A percentile compares a stretch with the other conserved stretches of the same genome.
Evolutionary conservation across 2,329 filamentous ascomycete genomes (phyloP).

Genomic region (Cucurbitaria berberidis): DNA sequence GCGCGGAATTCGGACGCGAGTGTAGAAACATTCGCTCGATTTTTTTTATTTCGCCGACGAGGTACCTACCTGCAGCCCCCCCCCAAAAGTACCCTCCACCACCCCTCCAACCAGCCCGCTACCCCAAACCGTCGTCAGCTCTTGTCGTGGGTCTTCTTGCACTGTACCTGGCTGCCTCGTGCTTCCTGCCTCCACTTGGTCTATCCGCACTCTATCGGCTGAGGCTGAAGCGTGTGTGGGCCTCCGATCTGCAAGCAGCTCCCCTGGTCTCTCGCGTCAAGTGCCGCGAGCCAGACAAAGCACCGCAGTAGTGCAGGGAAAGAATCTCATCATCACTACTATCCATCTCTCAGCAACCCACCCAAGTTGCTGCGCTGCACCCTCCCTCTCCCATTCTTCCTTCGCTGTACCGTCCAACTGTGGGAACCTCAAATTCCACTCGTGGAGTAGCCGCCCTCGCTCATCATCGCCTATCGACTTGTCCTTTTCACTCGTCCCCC

Average conservation of each 20-base stretch:
- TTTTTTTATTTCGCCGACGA: constrained; percentile 28
- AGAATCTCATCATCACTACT: constrained; percentile 19
- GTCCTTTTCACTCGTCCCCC: constrained; percentile 36
- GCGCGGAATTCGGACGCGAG: constrained; percentile 36
- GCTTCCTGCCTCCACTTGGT: constrained; percentile 44
- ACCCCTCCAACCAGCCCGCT: constrained; percentile 22
- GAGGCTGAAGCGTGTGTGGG: constrained; percentile 46
- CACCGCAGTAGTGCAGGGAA: constrained; percentile 24
- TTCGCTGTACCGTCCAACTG: constrained; percentile 9
- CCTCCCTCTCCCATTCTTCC: constrained; percentile 17
- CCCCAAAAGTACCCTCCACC: constrained; percentile 18
- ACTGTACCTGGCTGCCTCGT: constrained; percentile 42
- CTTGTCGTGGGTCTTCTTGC: constrained; percentile 33
- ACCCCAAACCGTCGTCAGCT: constrained; percentile 20
- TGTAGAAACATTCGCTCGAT: constrained; percentile 30
- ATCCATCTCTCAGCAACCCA: constrained; percentile 24
- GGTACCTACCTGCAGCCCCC: constrained; percentile 21
- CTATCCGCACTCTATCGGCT: constrained; percentile 42
- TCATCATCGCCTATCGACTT: constrained; percentile 34
- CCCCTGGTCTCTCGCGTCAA: constrained; percentile 43
- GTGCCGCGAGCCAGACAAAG: constrained; percentile 41
- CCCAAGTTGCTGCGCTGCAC: constrained; percentile 20
- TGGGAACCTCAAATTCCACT: constrained; percentile 27
- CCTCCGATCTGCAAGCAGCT: constrained; percentile 44
- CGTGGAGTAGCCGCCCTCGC: constrained; percentile 23